Percentiles rank a stretch among this genome's conserved stretches.
Evolutionary conservation across 73 alveolate genomes (phyloP).

Genomic region (Stentor coeruleus): DNA sequence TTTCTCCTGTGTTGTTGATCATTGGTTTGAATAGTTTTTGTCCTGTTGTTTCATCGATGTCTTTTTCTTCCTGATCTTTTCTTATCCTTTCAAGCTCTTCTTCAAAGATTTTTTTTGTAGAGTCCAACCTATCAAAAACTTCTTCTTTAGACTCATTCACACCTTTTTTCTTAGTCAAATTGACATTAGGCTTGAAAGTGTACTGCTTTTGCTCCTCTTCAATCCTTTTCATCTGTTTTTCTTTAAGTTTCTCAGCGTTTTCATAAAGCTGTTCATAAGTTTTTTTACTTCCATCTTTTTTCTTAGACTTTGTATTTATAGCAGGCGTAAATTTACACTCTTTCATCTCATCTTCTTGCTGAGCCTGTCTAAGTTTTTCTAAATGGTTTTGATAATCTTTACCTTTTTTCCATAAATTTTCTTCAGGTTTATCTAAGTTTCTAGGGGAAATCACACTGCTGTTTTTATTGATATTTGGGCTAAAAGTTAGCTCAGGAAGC

Average conservation of each 20-base stretch:
- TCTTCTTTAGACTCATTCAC: constrained; percentile 11
- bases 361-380: background rate
- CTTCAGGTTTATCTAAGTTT: background rate
- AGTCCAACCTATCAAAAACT: constrained; percentile 1
- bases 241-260: background rate
- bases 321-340: background rate
- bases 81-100: constrained; percentile 13
- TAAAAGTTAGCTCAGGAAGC: constrained; percentile 6
- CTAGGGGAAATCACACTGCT: background rate
- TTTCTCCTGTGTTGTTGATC: background rate
- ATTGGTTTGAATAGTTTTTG: constrained; percentile 1
- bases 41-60: constrained; percentile 16
- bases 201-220: constrained; percentile 15
- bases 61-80: background rate
- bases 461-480: background rate
- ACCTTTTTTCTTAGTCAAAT: background rate
- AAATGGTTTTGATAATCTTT: constrained; percentile 5
- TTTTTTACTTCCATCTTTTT: background rate
- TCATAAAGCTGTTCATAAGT: background rate
- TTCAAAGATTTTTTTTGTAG: constrained; percentile 3
- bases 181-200: background rate
- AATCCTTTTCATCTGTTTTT: background rate
- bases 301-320: background rate
- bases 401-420: background rate
- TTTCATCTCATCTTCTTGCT: background rate